These are phyloP conservation scores for Suhomyces anneliseae DNA, from an alignment of 1,139 yeast species.

Conservation along the genomic window DNA sequence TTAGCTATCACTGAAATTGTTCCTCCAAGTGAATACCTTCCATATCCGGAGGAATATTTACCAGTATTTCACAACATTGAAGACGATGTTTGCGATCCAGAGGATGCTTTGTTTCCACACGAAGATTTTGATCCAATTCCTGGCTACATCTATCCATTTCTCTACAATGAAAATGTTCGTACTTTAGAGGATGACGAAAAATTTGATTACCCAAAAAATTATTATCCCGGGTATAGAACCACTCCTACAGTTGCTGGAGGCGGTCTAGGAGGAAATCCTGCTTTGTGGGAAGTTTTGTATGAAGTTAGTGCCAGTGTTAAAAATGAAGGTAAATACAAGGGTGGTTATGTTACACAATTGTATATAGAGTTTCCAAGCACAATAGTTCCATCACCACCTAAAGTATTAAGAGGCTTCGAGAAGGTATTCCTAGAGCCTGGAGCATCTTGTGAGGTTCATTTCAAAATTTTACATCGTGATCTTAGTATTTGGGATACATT, in stretches of 20 bases:
- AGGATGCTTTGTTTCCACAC: constrained; percentile 56
- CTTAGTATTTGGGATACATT: constrained; percentile 59
- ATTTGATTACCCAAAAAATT: constrained; percentile 56
- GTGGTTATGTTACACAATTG: constrained; percentile 57
- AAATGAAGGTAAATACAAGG: constrained; percentile 52
- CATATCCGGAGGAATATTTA: constrained; percentile 49
- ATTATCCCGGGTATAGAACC: constrained; percentile 38
- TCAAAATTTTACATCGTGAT: constrained; percentile 55
- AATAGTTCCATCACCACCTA: constrained; percentile 45
- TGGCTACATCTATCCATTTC: constrained; percentile 52
- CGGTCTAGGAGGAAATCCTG: constrained; percentile 53
- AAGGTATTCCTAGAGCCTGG: constrained; percentile 54
- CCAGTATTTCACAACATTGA: constrained; percentile 40
- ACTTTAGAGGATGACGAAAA: constrained; percentile 38
- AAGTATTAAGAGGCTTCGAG: constrained; percentile 59
- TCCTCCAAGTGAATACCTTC: constrained; percentile 50
- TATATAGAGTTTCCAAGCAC: constrained; percentile 57
- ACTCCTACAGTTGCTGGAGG: constrained; percentile 55
- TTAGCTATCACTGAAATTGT: constrained; percentile 41
- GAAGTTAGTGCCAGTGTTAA: constrained; percentile 48
- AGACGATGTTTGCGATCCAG: constrained; percentile 55
- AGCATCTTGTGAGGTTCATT: constrained; percentile 35
- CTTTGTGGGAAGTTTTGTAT: constrained; percentile 48
- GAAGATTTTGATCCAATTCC: constrained; percentile 54
- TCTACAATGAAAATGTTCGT: constrained; percentile 46